Evolutionary conservation across 1,284 basidiomycete species (phyloP).

Genomic region (Trichosporon sp.): DNA sequence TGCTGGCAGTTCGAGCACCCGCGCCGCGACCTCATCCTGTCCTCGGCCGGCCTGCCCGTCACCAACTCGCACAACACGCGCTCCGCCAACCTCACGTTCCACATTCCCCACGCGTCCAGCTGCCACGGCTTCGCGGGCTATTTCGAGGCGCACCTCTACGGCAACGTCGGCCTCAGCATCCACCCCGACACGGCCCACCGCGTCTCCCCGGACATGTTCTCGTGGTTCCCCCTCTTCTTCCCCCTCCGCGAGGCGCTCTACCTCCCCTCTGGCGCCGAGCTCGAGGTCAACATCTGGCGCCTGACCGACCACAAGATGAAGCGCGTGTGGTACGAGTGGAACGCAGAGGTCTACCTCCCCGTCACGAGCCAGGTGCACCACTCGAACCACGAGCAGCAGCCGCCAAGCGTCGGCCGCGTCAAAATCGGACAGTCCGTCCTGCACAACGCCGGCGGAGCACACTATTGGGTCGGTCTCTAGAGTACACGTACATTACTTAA

Average conservation of each 20-base stretch:
- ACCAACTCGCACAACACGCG: slow-evolving; percentile 86
- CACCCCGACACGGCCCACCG: slow-evolving; percentile 80
- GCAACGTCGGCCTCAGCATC: slow-evolving; percentile 82
- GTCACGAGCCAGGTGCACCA: slow-evolving; percentile 27
- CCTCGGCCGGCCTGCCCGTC: slow-evolving; percentile 67
- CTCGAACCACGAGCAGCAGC: neutral
- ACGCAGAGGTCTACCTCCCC: slow-evolving; percentile 82
- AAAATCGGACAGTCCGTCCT: slow-evolving; percentile 90
- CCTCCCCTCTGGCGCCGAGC: slow-evolving; percentile 82
- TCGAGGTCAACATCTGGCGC: slow-evolving; percentile 93
- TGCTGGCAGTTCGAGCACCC: slow-evolving; percentile 99
- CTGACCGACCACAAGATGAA: slow-evolving; percentile 67
- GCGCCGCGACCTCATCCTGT: slow-evolving; percentile 67
- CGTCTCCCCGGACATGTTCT: slow-evolving; percentile 90
- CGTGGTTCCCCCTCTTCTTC: slow-evolving; percentile 98
- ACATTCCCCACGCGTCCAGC: slow-evolving; percentile 90
- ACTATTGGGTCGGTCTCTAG: slow-evolving; percentile 83
- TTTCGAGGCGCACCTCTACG: slow-evolving; percentile 92
- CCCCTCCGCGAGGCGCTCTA: slow-evolving; percentile 92
- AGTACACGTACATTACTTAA: neutral
- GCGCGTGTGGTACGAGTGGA: slow-evolving; percentile 97
- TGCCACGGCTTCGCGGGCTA: slow-evolving; percentile 97
- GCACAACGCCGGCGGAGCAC: slow-evolving; percentile 83
- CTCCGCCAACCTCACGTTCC: slow-evolving; percentile 74
- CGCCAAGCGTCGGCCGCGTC: slow-evolving; percentile 49